phyloP scores from a whole-genome alignment of 2,329 filamentous ascomycete genomes.

The Exophiala sideris region DNA sequence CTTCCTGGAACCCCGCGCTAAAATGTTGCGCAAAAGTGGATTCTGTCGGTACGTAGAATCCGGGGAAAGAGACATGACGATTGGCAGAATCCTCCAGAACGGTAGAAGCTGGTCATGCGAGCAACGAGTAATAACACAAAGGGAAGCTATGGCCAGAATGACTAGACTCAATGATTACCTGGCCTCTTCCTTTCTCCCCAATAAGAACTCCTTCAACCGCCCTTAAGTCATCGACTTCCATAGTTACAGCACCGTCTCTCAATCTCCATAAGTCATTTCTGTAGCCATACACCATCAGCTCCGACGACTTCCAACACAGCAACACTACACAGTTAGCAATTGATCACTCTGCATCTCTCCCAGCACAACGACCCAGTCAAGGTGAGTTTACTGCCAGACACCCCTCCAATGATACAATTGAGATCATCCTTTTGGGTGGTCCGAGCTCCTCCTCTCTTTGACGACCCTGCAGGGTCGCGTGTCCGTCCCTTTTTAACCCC shows the following conservation, averaged over 20 bases:
- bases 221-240: not conserved
- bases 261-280: too few relatives aligned
- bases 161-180: slow-evolving; percentile 1
- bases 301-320: too few relatives aligned
- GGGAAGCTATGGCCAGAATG: not conserved
- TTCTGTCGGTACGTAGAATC: slow-evolving; percentile 12
- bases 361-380: slow-evolving; percentile 8
- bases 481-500: slow-evolving; percentile 15
- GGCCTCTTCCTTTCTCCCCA: not conserved
- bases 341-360: not conserved
- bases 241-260: not conserved
- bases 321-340: too few relatives aligned
- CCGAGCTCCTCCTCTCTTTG: slow-evolving; percentile 22
- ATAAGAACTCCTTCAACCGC: not conserved
- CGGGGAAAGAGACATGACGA: slow-evolving; percentile 21
- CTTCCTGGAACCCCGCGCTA: slow-evolving; percentile 17
- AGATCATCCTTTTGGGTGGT: slow-evolving; percentile 17
- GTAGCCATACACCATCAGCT: too few relatives aligned
- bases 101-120: slow-evolving; percentile 20
- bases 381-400: slow-evolving; percentile 12
- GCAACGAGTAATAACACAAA: slow-evolving; percentile 5
- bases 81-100: slow-evolving; percentile 20
- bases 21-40: slow-evolving; percentile 5
- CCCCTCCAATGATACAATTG: not conserved
- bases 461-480: slow-evolving; percentile 22